These are phyloP conservation scores for Alternaria postmessia DNA, from an alignment of 2,329 filamentous ascomycete species.

Conservation along the genomic window DNA sequence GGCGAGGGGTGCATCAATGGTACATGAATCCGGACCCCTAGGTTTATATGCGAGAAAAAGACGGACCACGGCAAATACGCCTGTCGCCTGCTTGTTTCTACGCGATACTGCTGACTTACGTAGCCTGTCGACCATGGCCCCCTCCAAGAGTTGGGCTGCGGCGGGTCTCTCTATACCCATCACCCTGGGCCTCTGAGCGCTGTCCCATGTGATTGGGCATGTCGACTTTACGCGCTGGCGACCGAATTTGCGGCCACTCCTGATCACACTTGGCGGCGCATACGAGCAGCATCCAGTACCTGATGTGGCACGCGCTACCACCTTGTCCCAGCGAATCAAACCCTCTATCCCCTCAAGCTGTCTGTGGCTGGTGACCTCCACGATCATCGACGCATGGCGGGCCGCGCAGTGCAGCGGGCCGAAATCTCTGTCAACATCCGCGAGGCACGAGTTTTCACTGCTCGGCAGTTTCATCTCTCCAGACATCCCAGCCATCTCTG, in stretches of 20 bases:
- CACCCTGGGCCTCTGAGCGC: slow-evolving; percentile 27
- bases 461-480: not conserved
- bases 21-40: slow-evolving; percentile 17
- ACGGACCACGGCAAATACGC: slow-evolving; percentile 19
- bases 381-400: slow-evolving; percentile 9
- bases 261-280: slow-evolving; percentile 47
- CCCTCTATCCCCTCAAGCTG: not conserved
- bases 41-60: slow-evolving; percentile 16
- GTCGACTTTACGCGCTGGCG: slow-evolving; percentile 41
- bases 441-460: not conserved
- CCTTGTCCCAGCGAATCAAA: slow-evolving; percentile 5
- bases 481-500: not conserved
- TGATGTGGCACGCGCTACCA: slow-evolving; percentile 23
- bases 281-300: slow-evolving; percentile 27
- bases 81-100: slow-evolving; percentile 18
- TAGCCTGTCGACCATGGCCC: slow-evolving; percentile 29
- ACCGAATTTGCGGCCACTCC: slow-evolving; percentile 35
- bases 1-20: slow-evolving; percentile 15
- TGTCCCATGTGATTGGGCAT: slow-evolving; percentile 34
- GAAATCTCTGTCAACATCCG: slow-evolving; percentile 4
- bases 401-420: slow-evolving; percentile 19
- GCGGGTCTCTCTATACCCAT: slow-evolving; percentile 26
- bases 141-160: slow-evolving; percentile 33
- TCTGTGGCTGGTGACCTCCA: slow-evolving; percentile 13
- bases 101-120: slow-evolving; percentile 38